Conservation (phyloP, 2,329 filamentous ascomycete genomes). For the Penicillium hordei region DNA sequence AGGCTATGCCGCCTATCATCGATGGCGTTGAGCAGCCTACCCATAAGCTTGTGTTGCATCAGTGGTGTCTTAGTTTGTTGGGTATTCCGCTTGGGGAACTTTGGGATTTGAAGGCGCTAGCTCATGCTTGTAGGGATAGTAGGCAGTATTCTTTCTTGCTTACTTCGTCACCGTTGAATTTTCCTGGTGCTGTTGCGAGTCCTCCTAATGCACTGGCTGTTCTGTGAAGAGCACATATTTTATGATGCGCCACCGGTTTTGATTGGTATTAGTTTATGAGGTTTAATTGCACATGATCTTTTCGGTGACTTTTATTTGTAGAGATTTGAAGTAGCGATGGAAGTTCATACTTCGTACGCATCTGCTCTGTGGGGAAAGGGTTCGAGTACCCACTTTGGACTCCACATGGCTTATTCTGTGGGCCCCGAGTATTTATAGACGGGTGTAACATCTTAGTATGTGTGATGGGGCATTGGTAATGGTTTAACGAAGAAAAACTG, state of each 20-base stretch:
- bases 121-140: slow-evolving; percentile 38
- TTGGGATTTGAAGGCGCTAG: slow-evolving; percentile 46
- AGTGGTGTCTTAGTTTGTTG: slow-evolving; percentile 43
- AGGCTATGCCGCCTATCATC: slow-evolving; percentile 25
- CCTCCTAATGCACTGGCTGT: slow-evolving; percentile 34
- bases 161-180: slow-evolving; percentile 46
- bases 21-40: slow-evolving; percentile 14
- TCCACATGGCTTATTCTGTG: slow-evolving; percentile 1
- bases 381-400: background rate
- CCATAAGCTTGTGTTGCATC: slow-evolving; percentile 35
- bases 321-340: background rate
- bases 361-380: background rate
- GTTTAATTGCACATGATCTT: background rate
- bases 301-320: background rate
- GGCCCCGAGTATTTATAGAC: background rate
- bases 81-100: slow-evolving; percentile 50
- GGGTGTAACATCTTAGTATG: background rate
- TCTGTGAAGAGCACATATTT: slow-evolving; percentile 11
- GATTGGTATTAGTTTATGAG: fast-evolving
- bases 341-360: background rate
- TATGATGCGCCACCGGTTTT: background rate
- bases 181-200: slow-evolving; percentile 38
- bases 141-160: slow-evolving; percentile 48
- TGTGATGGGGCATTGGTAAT: background rate
- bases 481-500: background rate